Evolutionary conservation across 768 basidiomycete genomes (phyloP).

Genomic region (Udeniomyces megalosporus): DNA sequence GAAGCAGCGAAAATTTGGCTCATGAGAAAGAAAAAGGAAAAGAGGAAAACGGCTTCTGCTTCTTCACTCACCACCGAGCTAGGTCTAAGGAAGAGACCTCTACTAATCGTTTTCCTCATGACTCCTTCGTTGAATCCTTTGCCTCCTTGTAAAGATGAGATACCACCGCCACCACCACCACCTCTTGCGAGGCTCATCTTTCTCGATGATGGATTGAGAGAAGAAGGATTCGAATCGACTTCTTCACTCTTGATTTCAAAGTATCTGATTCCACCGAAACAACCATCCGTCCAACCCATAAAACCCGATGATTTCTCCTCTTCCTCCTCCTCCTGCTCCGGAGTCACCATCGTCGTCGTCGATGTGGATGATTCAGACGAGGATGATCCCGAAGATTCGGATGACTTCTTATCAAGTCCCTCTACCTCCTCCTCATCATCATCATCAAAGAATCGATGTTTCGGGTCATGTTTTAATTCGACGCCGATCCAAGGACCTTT

Average conservation of each 20-base stretch:
- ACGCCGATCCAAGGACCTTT: conserved; percentile 77
- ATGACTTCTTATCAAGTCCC: too few species aligned
- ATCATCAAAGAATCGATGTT: too few species aligned
- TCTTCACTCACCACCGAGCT: conserved; percentile 4
- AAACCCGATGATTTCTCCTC: too few species aligned
- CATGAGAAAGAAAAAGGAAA: neutral
- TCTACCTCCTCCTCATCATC: too few species aligned
- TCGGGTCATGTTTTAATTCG: conserved; percentile 49
- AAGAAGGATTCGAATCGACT: neutral
- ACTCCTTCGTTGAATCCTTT: neutral
- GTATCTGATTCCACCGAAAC: conserved; percentile 63
- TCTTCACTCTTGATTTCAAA: conserved; percentile 45
- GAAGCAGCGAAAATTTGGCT: too few species aligned
- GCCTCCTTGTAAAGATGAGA: neutral
- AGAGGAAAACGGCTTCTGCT: too few species aligned
- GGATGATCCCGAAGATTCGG: too few species aligned
- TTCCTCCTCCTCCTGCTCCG: conserved; percentile 20
- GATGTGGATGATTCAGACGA: too few species aligned
- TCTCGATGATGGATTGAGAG: neutral
- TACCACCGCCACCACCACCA: neutral
- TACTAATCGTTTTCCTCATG: neutral
- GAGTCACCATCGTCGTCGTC: too few species aligned
- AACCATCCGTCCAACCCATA: conserved; percentile 74
- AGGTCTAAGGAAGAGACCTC: neutral
- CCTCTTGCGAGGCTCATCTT: neutral